phyloP scores from a whole-genome alignment of 192 early-diverging fungal species.

The Neocallimastix lanati region DNA sequence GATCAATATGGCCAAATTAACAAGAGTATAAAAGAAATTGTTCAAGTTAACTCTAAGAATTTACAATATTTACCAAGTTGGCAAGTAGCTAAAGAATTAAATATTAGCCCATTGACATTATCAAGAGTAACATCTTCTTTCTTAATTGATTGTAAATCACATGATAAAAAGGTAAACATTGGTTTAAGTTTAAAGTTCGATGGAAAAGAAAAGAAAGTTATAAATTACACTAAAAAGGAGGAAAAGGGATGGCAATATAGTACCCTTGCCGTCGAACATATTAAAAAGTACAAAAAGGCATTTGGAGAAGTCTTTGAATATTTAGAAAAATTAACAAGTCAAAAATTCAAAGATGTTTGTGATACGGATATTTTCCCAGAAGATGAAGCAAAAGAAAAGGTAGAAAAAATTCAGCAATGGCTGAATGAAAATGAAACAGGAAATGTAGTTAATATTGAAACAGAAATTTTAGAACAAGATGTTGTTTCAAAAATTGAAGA shows the following conservation, averaged over 20 bases:
- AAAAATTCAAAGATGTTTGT: not conserved
- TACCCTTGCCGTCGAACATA: slow-evolving; percentile 50
- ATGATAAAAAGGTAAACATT: slow-evolving; percentile 41
- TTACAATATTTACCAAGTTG: slow-evolving; percentile 43
- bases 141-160: slow-evolving; percentile 33
- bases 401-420: not conserved
- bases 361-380: not conserved
- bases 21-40: slow-evolving; percentile 5
- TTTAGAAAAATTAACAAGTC: not conserved
- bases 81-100: slow-evolving; percentile 44
- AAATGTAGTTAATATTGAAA: not conserved
- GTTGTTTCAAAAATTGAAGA: slow-evolving; percentile 22
- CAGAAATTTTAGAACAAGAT: not conserved
- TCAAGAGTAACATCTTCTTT: slow-evolving; percentile 75
- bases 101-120: slow-evolving; percentile 42
- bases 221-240: slow-evolving; percentile 67
- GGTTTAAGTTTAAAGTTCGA: slow-evolving; percentile 90
- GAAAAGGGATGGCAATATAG: slow-evolving; percentile 73
- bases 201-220: slow-evolving; percentile 60
- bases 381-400: not conserved
- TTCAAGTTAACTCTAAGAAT: slow-evolving; percentile 5
- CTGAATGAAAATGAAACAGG: not conserved
- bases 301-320: not conserved
- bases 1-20: not conserved
- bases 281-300: slow-evolving; percentile 40